Percentiles rank a stretch among this genome's conserved stretches.
Evolutionary conservation across 192 early-diverging fungal genomes (phyloP).

Genomic region (Coemansia sp.): DNA sequence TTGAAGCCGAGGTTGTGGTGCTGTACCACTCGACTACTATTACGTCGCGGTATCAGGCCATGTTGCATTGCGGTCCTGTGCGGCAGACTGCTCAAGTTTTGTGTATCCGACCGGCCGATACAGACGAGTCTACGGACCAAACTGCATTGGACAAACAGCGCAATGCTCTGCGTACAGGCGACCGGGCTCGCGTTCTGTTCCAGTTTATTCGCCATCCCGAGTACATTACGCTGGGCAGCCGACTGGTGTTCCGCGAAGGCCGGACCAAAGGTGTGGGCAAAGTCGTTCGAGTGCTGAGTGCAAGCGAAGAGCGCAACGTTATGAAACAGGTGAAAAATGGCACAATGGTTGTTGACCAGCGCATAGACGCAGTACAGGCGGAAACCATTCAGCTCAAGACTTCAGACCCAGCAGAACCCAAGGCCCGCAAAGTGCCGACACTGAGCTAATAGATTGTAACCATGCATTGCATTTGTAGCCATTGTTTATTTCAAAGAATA

Average conservation of each 20-base stretch:
- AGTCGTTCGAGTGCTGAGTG: slow-evolving; percentile 55
- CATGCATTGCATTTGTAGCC: too few relatives aligned
- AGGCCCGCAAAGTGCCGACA: background rate
- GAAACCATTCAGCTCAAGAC: background rate
- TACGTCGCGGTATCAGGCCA: slow-evolving; percentile 86
- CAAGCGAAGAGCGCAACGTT: slow-evolving; percentile 18
- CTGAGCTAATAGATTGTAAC: background rate
- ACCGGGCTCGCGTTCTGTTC: slow-evolving; percentile 75
- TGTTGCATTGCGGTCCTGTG: slow-evolving; percentile 87
- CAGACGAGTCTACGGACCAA: slow-evolving; percentile 37
- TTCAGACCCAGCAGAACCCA: background rate
- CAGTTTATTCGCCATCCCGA: slow-evolving; percentile 82
- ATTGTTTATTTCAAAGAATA: background rate
- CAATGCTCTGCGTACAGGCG: slow-evolving; percentile 79
- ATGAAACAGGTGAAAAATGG: background rate
- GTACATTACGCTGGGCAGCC: slow-evolving; percentile 58
- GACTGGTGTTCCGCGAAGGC: slow-evolving; percentile 75
- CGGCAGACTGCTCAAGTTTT: slow-evolving; percentile 86
- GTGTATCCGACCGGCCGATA: slow-evolving; percentile 31
- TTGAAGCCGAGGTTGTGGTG: slow-evolving; percentile 91
- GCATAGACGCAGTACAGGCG: background rate
- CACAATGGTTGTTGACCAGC: background rate
- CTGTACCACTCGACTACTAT: slow-evolving; percentile 93
- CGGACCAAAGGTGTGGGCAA: slow-evolving; percentile 92
- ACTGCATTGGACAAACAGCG: background rate